Conservation (phyloP, 129 eudicot genomes). For the Apium graveolens region DNA sequence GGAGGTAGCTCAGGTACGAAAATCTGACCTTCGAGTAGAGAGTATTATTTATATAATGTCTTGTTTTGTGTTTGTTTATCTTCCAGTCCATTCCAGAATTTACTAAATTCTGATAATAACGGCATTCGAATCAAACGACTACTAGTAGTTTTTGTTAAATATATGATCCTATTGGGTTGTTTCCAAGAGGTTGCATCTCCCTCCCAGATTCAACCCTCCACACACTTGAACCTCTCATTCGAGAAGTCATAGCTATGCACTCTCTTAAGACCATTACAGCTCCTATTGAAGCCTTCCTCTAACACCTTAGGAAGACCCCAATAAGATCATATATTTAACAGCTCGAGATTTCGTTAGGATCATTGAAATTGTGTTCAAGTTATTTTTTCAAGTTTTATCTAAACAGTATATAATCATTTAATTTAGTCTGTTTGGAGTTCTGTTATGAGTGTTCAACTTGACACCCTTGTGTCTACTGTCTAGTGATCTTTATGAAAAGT, state of each 20-base stretch:
- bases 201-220: too few relatives aligned
- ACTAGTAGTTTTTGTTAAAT: too few relatives aligned
- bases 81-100: not conserved
- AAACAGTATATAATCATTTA: not conserved
- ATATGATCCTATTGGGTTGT: too few relatives aligned
- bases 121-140: not conserved
- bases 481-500: too few relatives aligned
- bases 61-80: not conserved
- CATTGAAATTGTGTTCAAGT: not conserved
- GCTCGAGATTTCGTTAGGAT: not conserved
- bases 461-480: too few relatives aligned
- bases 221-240: too few relatives aligned
- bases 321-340: too few relatives aligned
- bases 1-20: constrained; percentile 54
- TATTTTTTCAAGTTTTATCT: not conserved
- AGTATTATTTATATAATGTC: not conserved
- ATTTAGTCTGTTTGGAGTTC: not conserved
- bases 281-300: too few relatives aligned
- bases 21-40: not conserved
- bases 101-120: not conserved
- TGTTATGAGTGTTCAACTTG: not conserved
- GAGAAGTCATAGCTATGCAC: too few relatives aligned
- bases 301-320: too few relatives aligned
- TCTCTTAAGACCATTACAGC: too few relatives aligned
- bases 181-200: too few relatives aligned